These are phyloP conservation scores for Zygosaccharomyces pseudobailii DNA, from an alignment of 1,139 yeast genomes.

Conservation along the genomic window DNA sequence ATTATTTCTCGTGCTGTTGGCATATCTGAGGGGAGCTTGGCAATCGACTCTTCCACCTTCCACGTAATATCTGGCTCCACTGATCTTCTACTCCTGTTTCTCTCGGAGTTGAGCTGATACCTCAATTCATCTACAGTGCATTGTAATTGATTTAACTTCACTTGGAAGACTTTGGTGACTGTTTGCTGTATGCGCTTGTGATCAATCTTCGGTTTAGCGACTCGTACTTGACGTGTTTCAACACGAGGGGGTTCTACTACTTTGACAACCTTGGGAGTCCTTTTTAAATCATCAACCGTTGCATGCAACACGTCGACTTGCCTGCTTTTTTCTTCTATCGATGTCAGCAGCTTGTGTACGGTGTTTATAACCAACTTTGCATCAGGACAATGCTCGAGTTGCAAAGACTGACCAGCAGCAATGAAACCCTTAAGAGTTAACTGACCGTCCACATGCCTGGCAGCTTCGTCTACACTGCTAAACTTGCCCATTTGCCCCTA, in stretches of 20 bases:
- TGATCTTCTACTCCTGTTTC: constrained; percentile 5
- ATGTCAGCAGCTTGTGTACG: constrained; percentile 10
- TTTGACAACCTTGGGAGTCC: background rate
- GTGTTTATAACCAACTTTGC: constrained; percentile 15
- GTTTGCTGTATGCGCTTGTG: constrained; percentile 1
- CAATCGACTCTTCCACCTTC: constrained; percentile 11
- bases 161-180: constrained; percentile 8
- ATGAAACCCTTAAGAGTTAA: constrained; percentile 15
- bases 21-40: background rate
- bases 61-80: constrained; percentile 11
- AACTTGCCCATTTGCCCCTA: constrained; percentile 9
- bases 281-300: background rate
- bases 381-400: constrained; percentile 8
- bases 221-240: background rate
- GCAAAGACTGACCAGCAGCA: constrained; percentile 7
- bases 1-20: background rate
- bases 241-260: background rate
- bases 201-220: background rate
- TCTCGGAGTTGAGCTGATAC: constrained; percentile 6
- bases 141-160: constrained; percentile 11
- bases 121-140: constrained; percentile 13
- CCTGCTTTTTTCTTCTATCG: constrained; percentile 11
- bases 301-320: constrained; percentile 10
- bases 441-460: constrained; percentile 17
- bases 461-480: constrained; percentile 17